Conservation (phyloP, 805 yeast species). For the Maudiozyma pseudohumilis region DNA sequence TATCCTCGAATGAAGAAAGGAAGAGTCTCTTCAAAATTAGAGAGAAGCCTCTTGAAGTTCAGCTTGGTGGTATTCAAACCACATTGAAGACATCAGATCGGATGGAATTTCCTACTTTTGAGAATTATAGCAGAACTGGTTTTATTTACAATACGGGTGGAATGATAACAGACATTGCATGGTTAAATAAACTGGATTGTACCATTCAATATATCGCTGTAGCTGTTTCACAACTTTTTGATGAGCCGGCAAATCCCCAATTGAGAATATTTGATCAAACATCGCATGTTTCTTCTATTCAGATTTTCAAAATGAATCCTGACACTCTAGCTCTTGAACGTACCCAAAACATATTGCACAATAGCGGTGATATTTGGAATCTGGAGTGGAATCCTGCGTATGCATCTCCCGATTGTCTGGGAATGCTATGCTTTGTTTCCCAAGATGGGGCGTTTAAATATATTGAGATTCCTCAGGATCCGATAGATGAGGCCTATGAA, state of each 20-base stretch:
- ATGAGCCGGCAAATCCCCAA: slow-evolving; percentile 21
- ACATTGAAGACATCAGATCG: slow-evolving; percentile 13
- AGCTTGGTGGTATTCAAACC: slow-evolving; percentile 14
- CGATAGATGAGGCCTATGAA: not conserved
- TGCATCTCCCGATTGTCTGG: slow-evolving; percentile 19
- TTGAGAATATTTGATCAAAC: slow-evolving; percentile 24
- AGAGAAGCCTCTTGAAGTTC: slow-evolving; percentile 10
- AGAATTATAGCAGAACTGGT: slow-evolving; percentile 29
- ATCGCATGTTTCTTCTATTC: slow-evolving; percentile 33
- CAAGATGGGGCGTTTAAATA: slow-evolving; percentile 50
- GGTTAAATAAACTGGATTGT: slow-evolving; percentile 30
- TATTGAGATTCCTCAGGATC: slow-evolving; percentile 28
- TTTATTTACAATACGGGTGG: slow-evolving; percentile 42
- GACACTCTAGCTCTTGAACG: slow-evolving; percentile 23
- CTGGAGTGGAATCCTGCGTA: slow-evolving; percentile 30
- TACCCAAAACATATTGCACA: slow-evolving; percentile 28
- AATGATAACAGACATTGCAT: slow-evolving; percentile 41
- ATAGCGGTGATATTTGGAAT: slow-evolving; percentile 37
- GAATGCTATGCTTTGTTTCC: slow-evolving; percentile 42
- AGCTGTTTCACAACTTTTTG: slow-evolving; percentile 33
- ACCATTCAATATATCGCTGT: slow-evolving; percentile 40
- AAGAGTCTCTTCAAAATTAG: slow-evolving; percentile 19
- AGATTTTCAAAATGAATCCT: slow-evolving; percentile 35
- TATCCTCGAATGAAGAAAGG: slow-evolving; percentile 19
- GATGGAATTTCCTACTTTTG: slow-evolving; percentile 22